phyloP scores from a whole-genome alignment of 495 filamentous ascomycete genomes.

The Penicillium atrosanguineum region DNA sequence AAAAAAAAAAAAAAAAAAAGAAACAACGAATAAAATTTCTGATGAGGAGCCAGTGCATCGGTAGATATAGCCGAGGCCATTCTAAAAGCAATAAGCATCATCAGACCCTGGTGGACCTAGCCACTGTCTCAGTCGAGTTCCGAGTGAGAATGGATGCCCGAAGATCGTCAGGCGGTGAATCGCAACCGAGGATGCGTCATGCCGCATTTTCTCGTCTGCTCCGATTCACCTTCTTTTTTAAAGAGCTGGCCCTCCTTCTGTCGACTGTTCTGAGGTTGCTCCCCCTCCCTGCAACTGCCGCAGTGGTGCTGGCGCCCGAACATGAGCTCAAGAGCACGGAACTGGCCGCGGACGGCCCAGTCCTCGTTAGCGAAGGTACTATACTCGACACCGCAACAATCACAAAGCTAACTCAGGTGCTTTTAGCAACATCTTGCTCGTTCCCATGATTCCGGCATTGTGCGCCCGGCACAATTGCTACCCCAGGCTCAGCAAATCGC shows the following conservation, averaged over 20 bases:
- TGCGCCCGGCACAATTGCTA: conserved; percentile 18
- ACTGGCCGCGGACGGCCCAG: conserved; percentile 32
- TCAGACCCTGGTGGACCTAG: not conserved
- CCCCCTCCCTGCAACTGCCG: conserved; percentile 2
- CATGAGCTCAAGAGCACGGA: conserved; percentile 39
- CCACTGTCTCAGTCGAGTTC: not conserved
- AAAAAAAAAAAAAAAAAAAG: too few relatives aligned
- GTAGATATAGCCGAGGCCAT: not conserved
- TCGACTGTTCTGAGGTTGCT: conserved; percentile 1
- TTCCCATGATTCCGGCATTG: conserved; percentile 10
- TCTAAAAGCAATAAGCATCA: not conserved
- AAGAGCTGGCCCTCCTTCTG: not conserved
- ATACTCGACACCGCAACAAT: not conserved
- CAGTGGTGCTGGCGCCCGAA: conserved; percentile 4
- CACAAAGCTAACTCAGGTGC: conserved; percentile 9
- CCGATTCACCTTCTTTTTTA: conserved; percentile 10
- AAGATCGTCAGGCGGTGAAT: conserved; percentile 25
- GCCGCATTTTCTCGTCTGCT: conserved; percentile 12
- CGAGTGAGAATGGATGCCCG: conserved; percentile 10
- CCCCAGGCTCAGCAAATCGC: conserved; percentile 30
- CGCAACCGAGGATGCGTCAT: conserved; percentile 26
- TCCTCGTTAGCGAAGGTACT: conserved; percentile 32
- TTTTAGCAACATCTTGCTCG: conserved; percentile 24
- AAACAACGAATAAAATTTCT: too few relatives aligned
- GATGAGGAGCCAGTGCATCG: not conserved